Base-by-base conservation (phyloP, 306 rosid genomes). In the Dalbergia oliveri region DNA sequence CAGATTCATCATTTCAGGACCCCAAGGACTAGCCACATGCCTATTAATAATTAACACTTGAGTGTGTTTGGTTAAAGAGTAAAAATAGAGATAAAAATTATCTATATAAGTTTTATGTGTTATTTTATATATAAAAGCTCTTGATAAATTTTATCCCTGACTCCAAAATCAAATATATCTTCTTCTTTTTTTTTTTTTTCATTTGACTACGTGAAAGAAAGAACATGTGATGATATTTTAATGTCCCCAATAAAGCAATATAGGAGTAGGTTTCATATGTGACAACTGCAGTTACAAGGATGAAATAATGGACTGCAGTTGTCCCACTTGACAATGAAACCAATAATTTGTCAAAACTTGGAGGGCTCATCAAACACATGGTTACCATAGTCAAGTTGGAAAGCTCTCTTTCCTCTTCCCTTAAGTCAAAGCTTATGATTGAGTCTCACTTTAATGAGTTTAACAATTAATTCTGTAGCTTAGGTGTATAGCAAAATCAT, bases 401-500 rank as follows among this genome's bases (percentile, higher is more conserved):
- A 4, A 66, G 39, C 15, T 43, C 72, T 23, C 63, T 66, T 70
- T 44, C 51, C 35, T 58, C 72, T 73, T n/a, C n/a, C 4, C 23
- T 37, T 10, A 64, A 70, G 84, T 79, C 82, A 82, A 82, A 79
- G 75, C 69, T n/a, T 45, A 65, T 79, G 72, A 79, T 86, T 79
- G 80, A 72, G 65, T 43, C 4, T 12, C 13, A 53, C 75, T 70
- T 85, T 59, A 13, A 69, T 23, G 72, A 57, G 47, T 68, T 76
- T 23, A 43, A 37, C 43, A 58, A 76, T 37, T 44, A 44, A 82
- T 61, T 58, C 16, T 73, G 82, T 56, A 67, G 80, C 83, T 79
- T 81, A 41, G 86, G 83, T 86, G 83, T 74, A 79, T 51, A 78
- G 71, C 75, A 79, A 71, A 66, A 75, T 69, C 82, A 44, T 79